These are phyloP conservation scores for Thalassia testudinum DNA, from an alignment of 116 monocot genomes.

Conservation along the genomic window DNA sequence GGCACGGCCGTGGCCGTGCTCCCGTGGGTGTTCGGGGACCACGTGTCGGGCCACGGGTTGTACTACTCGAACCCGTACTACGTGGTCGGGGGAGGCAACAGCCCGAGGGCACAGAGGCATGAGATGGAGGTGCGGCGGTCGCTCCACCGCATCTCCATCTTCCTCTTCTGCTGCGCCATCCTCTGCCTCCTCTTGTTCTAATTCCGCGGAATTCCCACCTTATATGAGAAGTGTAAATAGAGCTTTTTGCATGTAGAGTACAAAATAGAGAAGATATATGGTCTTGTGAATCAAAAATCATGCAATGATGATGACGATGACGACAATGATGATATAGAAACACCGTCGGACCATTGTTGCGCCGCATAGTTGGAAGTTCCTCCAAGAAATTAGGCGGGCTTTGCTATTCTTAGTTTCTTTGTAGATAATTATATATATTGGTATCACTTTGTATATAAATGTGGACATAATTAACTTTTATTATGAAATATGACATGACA, in stretches of 20 bases:
- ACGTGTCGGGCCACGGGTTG: slow-evolving; percentile 9
- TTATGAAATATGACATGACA: no score
- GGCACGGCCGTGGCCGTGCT: slow-evolving; percentile 25
- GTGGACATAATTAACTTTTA: no score
- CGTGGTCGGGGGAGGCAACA: slow-evolving; percentile 1
- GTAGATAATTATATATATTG: no score
- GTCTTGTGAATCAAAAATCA: neutral
- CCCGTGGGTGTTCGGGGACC: slow-evolving; percentile 24
- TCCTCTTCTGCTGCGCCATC: slow-evolving; percentile 37
- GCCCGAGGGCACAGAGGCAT: slow-evolving; percentile 25
- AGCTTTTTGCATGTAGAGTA: neutral
- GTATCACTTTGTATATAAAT: no score
- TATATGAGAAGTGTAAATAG: neutral
- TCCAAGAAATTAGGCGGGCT: no score
- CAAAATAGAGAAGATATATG: neutral
- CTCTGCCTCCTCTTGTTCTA: slow-evolving; percentile 63
- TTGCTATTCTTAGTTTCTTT: no score
- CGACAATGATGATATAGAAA: no score
- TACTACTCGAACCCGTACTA: slow-evolving; percentile 18
- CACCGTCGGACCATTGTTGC: no score
- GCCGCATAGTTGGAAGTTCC: no score
- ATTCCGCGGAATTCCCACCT: no score
- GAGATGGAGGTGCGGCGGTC: slow-evolving; percentile 47
- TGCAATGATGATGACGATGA: neutral
- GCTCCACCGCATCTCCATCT: slow-evolving; percentile 53